These are phyloP conservation scores for Talaromyces marneffei DNA, from an alignment of 2,329 filamentous ascomycete genomes.

Conservation along the genomic window DNA sequence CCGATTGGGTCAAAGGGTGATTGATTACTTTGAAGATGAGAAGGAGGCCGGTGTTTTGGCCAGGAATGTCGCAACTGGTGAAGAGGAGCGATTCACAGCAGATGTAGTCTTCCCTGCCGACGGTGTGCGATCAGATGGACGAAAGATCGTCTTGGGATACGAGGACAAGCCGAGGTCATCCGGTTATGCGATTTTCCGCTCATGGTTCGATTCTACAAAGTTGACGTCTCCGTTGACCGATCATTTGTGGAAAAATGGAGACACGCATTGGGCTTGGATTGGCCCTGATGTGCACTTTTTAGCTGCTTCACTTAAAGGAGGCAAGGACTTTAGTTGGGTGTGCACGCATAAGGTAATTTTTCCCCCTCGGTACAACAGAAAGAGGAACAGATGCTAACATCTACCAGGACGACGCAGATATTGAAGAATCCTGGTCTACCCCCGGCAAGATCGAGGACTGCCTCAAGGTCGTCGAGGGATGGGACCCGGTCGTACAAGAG, in stretches of 20 bases:
- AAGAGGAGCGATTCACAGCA: constrained; percentile 29
- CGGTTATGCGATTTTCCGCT: constrained; percentile 22
- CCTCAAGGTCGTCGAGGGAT: constrained; percentile 40
- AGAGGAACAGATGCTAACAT: background rate
- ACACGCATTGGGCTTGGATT: constrained; percentile 49
- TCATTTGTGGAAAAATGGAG: constrained; percentile 47
- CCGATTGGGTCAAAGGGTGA: constrained; percentile 25
- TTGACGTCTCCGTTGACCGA: constrained; percentile 19
- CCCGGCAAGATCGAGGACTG: constrained; percentile 47
- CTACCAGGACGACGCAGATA: constrained; percentile 45
- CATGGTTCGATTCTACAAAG: constrained; percentile 10
- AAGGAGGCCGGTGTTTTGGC: constrained; percentile 22
- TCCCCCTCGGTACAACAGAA: background rate
- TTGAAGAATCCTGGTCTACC: constrained; percentile 51
- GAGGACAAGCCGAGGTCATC: constrained; percentile 26
- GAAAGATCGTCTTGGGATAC: constrained; percentile 40
- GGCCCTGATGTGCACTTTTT: constrained; percentile 41
- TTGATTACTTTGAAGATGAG: constrained; percentile 26
- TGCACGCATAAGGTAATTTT: constrained; percentile 47
- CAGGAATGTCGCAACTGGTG: constrained; percentile 22
- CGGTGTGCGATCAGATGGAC: constrained; percentile 49
- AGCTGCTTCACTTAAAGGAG: constrained; percentile 46
- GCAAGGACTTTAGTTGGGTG: constrained; percentile 50
- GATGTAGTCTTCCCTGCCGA: constrained; percentile 51
- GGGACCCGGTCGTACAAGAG: constrained; percentile 5